Base-by-base conservation (phyloP, 768 basidiomycete species). In the Podaxis sp. region DNA sequence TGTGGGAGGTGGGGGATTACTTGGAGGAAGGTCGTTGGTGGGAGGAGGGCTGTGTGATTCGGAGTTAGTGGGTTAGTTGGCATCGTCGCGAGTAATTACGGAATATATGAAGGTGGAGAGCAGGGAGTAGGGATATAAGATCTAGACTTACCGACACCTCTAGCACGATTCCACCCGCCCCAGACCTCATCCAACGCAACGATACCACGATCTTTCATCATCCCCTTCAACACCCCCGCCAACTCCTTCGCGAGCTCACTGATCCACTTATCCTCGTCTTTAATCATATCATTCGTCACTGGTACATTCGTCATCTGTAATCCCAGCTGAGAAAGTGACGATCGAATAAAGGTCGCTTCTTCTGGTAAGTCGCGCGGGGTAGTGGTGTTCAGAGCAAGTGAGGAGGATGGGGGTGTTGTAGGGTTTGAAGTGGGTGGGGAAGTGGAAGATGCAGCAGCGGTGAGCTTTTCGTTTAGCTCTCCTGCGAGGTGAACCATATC, bases 401-500 rank as follows among this genome's bases (percentile, higher is more conserved):
- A 13, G 74, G 68, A 25, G 50, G 36, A 3, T 77, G 62, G 21
- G 16, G 37, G 46, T 28, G 70, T 65, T 35, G 63, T 57, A 61
- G 71, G 57, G 62, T 56, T 59, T n/a, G 61, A 65, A 23, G 46
- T 65, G 6, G 63, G 67, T 16, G 61, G 62, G 18, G 58, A 65
- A 54, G 62, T 63, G 6, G 75, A 69, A 9, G 72, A 62, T 37
- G 64, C 59, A 1, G 71, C 66, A 0, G 82, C 81, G 5, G 88
- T 87, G 25, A 97, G 79, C 63, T 85, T 90, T 59, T 91, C 85
- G 68, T 93, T 95, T 63, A 98, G 82, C 38, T 95, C 89, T 55
- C 87, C 88, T 2, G 96, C 95, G 23, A 98, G 80, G 32, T 83
- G 83, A 59, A 95, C 95, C 87, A 98, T 96, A 65, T 95, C 93